These are phyloP conservation scores for Vigna angularis DNA, from an alignment of 306 rosid genomes.

Conservation along the genomic window DNA sequence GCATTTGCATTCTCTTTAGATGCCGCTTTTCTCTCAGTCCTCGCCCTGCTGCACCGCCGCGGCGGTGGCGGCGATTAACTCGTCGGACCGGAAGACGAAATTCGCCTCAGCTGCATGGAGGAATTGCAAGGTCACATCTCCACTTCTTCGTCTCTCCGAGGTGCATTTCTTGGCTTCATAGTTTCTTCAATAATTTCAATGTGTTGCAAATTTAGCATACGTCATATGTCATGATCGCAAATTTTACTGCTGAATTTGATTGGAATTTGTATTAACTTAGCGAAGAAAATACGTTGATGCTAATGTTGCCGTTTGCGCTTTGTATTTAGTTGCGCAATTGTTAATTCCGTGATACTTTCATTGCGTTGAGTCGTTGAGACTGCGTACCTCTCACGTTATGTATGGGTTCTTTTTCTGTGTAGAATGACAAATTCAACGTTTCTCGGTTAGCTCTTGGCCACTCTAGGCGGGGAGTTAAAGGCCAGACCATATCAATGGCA, in stretches of 20 bases:
- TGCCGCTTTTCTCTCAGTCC: conserved; percentile 58
- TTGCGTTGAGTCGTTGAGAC: not conserved
- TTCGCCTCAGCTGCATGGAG: conserved; percentile 19
- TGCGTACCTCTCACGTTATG: not conserved
- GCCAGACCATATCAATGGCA: conserved; percentile 57
- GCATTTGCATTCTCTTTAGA: conserved; percentile 36
- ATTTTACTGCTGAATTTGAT: not conserved
- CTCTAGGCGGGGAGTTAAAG: conserved; percentile 41
- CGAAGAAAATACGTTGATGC: not conserved
- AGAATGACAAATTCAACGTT: conserved; percentile 56
- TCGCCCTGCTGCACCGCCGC: conserved; percentile 50
- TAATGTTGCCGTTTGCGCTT: conserved; percentile 18
- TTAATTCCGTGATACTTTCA: not conserved
- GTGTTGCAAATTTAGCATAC: conserved; percentile 3
- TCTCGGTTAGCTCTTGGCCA: conserved; percentile 49
- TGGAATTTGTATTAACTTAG: not conserved
- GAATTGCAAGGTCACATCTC: conserved; percentile 38
- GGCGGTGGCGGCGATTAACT: conserved; percentile 28
- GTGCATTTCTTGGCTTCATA: conserved; percentile 40
- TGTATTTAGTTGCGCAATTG: conserved; percentile 11
- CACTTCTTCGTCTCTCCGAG: conserved; percentile 48
- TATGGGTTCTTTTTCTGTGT: conserved; percentile 27
- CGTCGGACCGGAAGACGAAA: conserved; percentile 30
- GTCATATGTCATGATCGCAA: not conserved
- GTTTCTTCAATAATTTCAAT: conserved; percentile 33